Evolutionary conservation across 2,329 filamentous ascomycete species (phyloP).

Genomic region (Trichoderma sp.): DNA sequence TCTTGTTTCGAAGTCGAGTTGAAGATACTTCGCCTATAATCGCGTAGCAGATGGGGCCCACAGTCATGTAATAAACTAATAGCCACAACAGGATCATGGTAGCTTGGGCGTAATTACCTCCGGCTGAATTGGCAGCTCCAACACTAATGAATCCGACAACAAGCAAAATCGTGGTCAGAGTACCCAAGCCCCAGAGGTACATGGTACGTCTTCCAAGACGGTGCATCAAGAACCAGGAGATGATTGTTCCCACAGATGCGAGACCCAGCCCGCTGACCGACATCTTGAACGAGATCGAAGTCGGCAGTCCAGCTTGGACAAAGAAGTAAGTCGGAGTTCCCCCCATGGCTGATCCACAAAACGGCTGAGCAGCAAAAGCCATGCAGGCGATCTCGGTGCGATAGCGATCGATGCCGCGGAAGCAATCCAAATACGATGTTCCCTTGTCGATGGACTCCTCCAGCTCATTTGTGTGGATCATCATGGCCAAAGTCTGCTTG

Average conservation of each 20-base stretch:
- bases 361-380: slow-evolving; percentile 29
- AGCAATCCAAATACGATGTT: slow-evolving; percentile 19
- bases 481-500: slow-evolving; percentile 31
- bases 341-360: slow-evolving; percentile 28
- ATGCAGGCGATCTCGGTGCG: background rate
- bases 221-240: slow-evolving; percentile 44
- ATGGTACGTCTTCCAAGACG: slow-evolving; percentile 41
- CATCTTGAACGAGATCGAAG: slow-evolving; percentile 40
- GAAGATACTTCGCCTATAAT: slow-evolving; percentile 42
- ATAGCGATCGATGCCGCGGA: background rate
- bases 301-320: slow-evolving; percentile 42
- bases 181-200: slow-evolving; percentile 38
- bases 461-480: background rate
- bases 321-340: slow-evolving; percentile 43
- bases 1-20: slow-evolving; percentile 41
- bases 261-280: slow-evolving; percentile 32
- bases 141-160: slow-evolving; percentile 37
- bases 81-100: slow-evolving; percentile 44
- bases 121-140: background rate
- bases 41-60: slow-evolving; percentile 45
- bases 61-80: slow-evolving; percentile 40
- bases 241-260: slow-evolving; percentile 26
- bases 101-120: slow-evolving; percentile 37
- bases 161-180: slow-evolving; percentile 36
- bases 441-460: slow-evolving; percentile 29